These are phyloP conservation scores for Crepidotus sp. DNA, from an alignment of 1,284 basidiomycete species.

Conservation along the genomic window DNA sequence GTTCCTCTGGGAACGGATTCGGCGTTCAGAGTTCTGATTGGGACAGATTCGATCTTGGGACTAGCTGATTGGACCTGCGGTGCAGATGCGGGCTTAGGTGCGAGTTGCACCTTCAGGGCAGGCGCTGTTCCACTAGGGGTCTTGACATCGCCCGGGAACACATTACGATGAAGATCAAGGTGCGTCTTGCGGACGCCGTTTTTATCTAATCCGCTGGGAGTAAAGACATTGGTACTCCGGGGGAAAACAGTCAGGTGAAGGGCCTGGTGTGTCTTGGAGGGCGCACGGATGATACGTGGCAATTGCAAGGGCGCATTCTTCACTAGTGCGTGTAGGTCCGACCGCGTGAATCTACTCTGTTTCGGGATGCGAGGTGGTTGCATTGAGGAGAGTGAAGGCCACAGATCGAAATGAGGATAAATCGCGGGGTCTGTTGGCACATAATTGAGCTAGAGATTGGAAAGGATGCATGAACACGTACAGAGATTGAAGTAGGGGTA, in stretches of 20 bases:
- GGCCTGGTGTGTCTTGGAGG: slow-evolving; percentile 19
- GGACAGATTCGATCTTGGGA: no score
- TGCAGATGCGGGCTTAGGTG: not conserved
- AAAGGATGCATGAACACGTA: slow-evolving; percentile 1
- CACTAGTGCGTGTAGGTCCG: slow-evolving; percentile 31
- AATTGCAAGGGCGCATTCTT: slow-evolving; percentile 25
- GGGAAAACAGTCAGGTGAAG: slow-evolving; percentile 13
- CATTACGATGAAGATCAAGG: slow-evolving; percentile 24
- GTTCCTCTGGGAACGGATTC: not conserved
- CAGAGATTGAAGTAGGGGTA: slow-evolving; percentile 18
- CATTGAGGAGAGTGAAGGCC: slow-evolving; percentile 16
- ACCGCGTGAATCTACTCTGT: slow-evolving; percentile 27
- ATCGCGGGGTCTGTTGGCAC: slow-evolving; percentile 20
- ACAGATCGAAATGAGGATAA: slow-evolving; percentile 28
- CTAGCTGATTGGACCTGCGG: no score
- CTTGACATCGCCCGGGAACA: slow-evolving; percentile 24
- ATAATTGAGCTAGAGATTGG: slow-evolving; percentile 1
- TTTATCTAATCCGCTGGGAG: slow-evolving; percentile 11
- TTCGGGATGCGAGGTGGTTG: slow-evolving; percentile 8
- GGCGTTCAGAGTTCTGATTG: not conserved
- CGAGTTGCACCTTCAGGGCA: slow-evolving; percentile 3
- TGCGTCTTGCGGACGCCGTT: slow-evolving; percentile 21
- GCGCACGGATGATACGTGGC: slow-evolving; percentile 2
- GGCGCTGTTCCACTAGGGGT: slow-evolving; percentile 26
- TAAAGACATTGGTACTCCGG: slow-evolving; percentile 1